These are phyloP conservation scores for Pterothamnion heteromorphum DNA, from an alignment of 31 red algal genomes.

Conservation along the genomic window DNA sequence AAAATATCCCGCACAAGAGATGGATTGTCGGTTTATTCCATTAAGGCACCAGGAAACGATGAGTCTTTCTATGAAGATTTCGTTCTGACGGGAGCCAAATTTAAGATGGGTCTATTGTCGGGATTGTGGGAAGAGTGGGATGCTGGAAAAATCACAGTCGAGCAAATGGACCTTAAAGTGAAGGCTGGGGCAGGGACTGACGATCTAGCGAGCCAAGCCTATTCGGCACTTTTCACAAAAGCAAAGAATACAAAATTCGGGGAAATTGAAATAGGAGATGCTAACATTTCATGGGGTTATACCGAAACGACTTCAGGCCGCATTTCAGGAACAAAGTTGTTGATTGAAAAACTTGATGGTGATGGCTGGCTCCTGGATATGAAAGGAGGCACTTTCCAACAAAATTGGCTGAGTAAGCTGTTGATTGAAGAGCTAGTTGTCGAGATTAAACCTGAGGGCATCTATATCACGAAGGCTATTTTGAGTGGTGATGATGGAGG, in stretches of 20 bases:
- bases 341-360: background rate
- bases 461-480: too few relatives aligned
- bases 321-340: background rate
- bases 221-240: background rate
- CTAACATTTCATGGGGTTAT: background rate
- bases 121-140: background rate
- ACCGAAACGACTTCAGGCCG: background rate
- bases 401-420: background rate
- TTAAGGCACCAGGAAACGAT: background rate
- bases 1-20: background rate
- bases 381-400: background rate
- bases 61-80: slow-evolving; percentile 6
- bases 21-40: background rate
- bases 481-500: too few relatives aligned
- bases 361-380: background rate
- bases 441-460: too few relatives aligned
- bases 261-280: background rate
- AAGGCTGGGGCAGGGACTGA: slow-evolving; percentile 6
- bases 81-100: background rate
- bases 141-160: background rate
- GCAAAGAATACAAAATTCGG: background rate
- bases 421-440: background rate
- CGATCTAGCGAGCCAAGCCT: background rate
- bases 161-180: slow-evolving; percentile 17
- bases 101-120: background rate